Evolutionary conservation across 2,329 filamentous ascomycete species (phyloP).

Genomic region (Orbilia quercus): DNA sequence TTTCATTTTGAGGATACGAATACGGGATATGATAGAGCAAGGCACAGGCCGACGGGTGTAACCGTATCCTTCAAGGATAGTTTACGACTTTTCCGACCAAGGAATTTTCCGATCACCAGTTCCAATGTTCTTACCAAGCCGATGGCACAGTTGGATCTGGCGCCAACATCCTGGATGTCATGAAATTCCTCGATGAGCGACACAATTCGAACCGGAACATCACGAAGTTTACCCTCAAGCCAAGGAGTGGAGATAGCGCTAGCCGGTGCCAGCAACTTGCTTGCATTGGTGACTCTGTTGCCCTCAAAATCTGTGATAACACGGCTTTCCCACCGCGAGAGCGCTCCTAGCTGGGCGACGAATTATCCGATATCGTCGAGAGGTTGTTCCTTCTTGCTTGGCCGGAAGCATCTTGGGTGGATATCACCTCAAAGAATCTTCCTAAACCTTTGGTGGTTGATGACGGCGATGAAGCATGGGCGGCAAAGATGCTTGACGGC

Average conservation of each 20-base stretch:
- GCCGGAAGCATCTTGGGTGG: slow-evolving; percentile 14
- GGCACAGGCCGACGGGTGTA: neutral
- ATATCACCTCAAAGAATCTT: neutral
- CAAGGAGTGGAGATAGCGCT: neutral
- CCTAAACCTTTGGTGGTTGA: neutral
- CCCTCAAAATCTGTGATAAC: slow-evolving; percentile 18
- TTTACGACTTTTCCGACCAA: slow-evolving; percentile 1
- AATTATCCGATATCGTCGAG: slow-evolving; percentile 12
- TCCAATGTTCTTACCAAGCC: slow-evolving; percentile 11
- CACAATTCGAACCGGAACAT: neutral
- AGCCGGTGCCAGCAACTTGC: slow-evolving; percentile 19
- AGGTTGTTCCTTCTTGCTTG: slow-evolving; percentile 6
- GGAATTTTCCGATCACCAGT: neutral
- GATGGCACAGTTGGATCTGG: neutral
- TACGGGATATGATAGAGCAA: neutral
- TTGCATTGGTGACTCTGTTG: slow-evolving; percentile 24
- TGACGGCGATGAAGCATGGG: neutral
- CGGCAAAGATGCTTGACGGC: neutral
- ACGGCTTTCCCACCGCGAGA: neutral
- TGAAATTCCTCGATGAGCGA: slow-evolving; percentile 1
- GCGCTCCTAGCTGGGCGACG: neutral
- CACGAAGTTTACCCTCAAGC: neutral
- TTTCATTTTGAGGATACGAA: no score
- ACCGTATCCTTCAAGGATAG: neutral
- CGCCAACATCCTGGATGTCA: slow-evolving; percentile 5